These are phyloP conservation scores for Tolypocladium album DNA, from an alignment of 2,329 filamentous ascomycete genomes.

Conservation along the genomic window DNA sequence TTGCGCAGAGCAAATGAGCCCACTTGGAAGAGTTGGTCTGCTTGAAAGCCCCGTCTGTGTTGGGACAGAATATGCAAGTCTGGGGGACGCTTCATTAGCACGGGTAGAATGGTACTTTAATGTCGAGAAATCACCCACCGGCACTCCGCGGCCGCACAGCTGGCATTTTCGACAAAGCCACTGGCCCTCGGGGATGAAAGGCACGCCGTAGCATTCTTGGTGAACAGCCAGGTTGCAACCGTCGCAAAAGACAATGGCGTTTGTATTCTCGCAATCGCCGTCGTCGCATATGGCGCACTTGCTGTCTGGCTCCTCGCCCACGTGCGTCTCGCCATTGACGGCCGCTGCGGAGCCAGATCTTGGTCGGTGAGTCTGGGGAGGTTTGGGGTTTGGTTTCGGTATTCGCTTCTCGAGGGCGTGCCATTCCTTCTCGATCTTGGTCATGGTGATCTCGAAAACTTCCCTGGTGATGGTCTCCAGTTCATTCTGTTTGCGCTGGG, in stretches of 20 bases:
- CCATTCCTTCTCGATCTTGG: constrained; percentile 98
- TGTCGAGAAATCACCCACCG: constrained; percentile 39
- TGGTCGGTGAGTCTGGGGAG: constrained; percentile 85
- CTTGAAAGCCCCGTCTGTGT: constrained; percentile 95
- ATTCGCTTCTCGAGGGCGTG: constrained; percentile 92
- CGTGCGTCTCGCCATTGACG: constrained; percentile 81
- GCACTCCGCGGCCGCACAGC: constrained; percentile 81
- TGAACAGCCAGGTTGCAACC: constrained; percentile 96
- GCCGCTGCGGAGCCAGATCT: constrained; percentile 89
- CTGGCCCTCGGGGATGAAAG: constrained; percentile 96
- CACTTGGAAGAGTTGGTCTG: constrained; percentile 94
- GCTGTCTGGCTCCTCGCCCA: constrained; percentile 86
- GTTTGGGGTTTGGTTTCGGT: constrained; percentile 92
- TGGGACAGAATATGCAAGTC: constrained; percentile 97
- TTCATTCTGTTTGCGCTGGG: constrained; percentile 59
- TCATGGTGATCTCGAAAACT: constrained; percentile 95
- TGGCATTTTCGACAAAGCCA: constrained; percentile 98
- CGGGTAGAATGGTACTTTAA: background rate
- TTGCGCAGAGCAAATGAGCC: constrained; percentile 91
- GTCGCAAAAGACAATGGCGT: constrained; percentile 98
- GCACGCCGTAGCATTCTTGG: constrained; percentile 97
- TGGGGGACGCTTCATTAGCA: constrained; percentile 18
- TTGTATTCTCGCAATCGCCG: constrained; percentile 98
- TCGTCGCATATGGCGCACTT: constrained; percentile 98
- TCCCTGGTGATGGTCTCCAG: constrained; percentile 82